A percentile compares a stretch with the other conserved stretches of the same genome.
phyloP scores from a whole-genome alignment of 179 eudicot genomes.

The Gypsophila paniculata region DNA sequence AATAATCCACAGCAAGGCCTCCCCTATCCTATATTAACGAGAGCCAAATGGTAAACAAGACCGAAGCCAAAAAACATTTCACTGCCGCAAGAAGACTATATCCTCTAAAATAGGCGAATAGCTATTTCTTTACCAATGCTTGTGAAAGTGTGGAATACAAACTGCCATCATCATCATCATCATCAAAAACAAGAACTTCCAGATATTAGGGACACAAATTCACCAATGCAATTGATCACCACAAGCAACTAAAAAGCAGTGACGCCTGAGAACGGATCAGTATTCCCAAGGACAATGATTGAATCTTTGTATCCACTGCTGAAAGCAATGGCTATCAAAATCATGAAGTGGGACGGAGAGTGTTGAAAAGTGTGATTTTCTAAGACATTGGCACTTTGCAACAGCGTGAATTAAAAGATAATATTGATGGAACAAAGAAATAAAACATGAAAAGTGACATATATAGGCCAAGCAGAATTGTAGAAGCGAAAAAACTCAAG shows the following conservation, averaged over 20 bases:
- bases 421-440: slow-evolving; percentile 1
- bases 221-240: not conserved
- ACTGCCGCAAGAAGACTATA: not conserved
- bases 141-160: not conserved
- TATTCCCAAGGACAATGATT: not conserved
- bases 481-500: not conserved
- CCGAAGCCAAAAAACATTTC: not conserved
- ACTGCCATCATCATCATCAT: not conserved
- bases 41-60: not conserved
- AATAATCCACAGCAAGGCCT: no score
- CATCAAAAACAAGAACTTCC: not conserved
- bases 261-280: not conserved
- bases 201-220: not conserved
- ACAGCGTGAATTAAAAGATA: not conserved
- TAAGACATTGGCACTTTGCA: not conserved
- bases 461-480: not conserved
- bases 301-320: not conserved
- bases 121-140: not conserved
- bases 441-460: not conserved
- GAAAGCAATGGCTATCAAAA: not conserved
- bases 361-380: not conserved
- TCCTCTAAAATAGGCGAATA: no score
- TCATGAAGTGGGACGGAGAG: not conserved
- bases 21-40: not conserved
- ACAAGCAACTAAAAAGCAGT: not conserved